These are phyloP conservation scores for Candida nitratophila DNA, from an alignment of 805 yeast genomes.

Conservation along the genomic window DNA sequence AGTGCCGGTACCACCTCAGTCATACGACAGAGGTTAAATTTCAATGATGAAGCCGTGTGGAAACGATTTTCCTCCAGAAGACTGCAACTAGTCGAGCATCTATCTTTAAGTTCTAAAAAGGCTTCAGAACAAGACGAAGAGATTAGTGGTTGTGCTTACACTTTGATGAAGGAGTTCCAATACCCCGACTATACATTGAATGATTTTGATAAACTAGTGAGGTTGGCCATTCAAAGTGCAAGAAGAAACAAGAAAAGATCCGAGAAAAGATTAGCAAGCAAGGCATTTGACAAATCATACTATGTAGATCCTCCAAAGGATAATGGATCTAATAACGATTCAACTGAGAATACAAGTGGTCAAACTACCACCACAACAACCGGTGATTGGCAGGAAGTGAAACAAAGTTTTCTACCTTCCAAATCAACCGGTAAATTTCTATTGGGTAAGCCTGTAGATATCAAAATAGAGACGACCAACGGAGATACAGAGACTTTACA, in stretches of 20 bases:
- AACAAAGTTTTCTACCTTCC: not conserved
- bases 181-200: conserved; percentile 48
- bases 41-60: conserved; percentile 81
- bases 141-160: conserved; percentile 70
- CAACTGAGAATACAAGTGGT: not conserved
- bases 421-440: not conserved
- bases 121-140: conserved; percentile 91
- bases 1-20: conserved; percentile 26
- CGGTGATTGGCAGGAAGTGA: not conserved
- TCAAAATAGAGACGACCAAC: conserved; percentile 4
- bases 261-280: conserved; percentile 29
- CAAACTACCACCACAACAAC: not conserved
- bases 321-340: not conserved
- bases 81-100: conserved; percentile 77
- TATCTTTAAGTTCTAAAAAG: conserved; percentile 52
- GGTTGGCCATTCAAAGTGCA: conserved; percentile 92
- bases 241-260: conserved; percentile 78
- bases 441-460: not conserved
- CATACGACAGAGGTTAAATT: conserved; percentile 58
- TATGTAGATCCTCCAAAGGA: not conserved
- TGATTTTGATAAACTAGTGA: conserved; percentile 84
- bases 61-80: conserved; percentile 85
- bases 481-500: not conserved
- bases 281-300: conserved; percentile 1
- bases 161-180: conserved; percentile 70